Conservation (phyloP, 495 filamentous ascomycete species). For the Arthonia radiata region DNA sequence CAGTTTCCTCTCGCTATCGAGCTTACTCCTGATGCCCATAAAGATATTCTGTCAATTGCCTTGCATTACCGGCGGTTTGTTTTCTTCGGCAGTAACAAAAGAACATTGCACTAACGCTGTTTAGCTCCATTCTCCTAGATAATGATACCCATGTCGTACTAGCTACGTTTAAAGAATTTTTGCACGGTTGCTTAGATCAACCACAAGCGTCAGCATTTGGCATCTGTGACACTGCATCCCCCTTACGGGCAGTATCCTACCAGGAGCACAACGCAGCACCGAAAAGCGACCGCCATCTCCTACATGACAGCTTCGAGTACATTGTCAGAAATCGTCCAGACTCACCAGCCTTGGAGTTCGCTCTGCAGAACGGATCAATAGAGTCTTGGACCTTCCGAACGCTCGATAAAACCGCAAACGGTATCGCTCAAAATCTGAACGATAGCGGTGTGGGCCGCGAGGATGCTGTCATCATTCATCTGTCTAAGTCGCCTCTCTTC, state of each 20-base stretch:
- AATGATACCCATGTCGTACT: slow-evolving; percentile 18
- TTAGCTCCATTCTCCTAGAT: slow-evolving; percentile 17
- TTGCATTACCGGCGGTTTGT: slow-evolving; percentile 21
- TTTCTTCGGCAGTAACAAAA: too few species aligned
- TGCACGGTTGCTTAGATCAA: too few species aligned
- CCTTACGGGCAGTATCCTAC: too few species aligned
- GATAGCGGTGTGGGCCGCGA: slow-evolving; percentile 8
- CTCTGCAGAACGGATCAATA: slow-evolving; percentile 6
- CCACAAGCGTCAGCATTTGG: too few species aligned
- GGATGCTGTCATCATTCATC: slow-evolving; percentile 15
- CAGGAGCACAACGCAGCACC: too few species aligned
- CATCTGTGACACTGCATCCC: too few species aligned
- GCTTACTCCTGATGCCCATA: slow-evolving; percentile 25
- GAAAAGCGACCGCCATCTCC: too few species aligned
- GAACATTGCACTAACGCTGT: slow-evolving; percentile 10
- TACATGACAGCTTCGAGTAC: too few species aligned
- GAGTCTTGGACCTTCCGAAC: slow-evolving; percentile 11
- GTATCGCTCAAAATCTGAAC: slow-evolving; percentile 14
- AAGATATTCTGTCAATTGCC: slow-evolving; percentile 19
- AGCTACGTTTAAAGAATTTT: too few species aligned
- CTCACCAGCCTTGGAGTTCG: slow-evolving; percentile 13
- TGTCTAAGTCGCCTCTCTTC: slow-evolving; percentile 15
- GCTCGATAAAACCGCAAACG: slow-evolving; percentile 14
- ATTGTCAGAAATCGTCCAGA: slow-evolving; percentile 8
- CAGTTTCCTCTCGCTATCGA: slow-evolving; percentile 45